Evolutionary conservation across 164 flowering plant species (phyloP).

Genomic region (Houttuynia cordata): DNA sequence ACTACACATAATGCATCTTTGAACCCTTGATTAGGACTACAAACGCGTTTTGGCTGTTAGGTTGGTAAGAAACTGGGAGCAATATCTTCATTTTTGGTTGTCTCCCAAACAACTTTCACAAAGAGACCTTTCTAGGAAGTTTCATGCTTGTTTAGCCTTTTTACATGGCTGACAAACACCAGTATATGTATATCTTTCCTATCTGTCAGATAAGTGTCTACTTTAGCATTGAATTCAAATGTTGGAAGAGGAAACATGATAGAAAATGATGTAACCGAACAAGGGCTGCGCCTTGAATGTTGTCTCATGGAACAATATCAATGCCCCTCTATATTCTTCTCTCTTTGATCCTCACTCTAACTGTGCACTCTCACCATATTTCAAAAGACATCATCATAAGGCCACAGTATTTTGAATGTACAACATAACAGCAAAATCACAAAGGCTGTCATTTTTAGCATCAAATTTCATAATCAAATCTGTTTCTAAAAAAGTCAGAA

Average conservation of each 20-base stretch:
- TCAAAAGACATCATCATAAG: too few species aligned
- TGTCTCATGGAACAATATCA: neutral
- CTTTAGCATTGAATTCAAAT: slow-evolving; percentile 2
- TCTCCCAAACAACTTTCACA: slow-evolving; percentile 1
- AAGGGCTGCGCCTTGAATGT: neutral
- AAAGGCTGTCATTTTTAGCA: too few species aligned
- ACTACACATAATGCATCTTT: neutral
- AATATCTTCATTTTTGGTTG: neutral
- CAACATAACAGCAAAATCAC: too few species aligned
- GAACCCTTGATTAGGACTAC: neutral
- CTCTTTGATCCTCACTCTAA: too few species aligned
- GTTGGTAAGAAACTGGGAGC: neutral
- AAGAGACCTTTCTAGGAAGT: neutral
- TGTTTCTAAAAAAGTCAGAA: too few species aligned
- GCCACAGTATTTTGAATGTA: too few species aligned
- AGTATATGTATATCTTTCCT: neutral
- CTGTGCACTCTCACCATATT: too few species aligned
- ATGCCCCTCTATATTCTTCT: too few species aligned
- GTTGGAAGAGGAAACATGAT: slow-evolving; percentile 1
- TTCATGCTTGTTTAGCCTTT: neutral
- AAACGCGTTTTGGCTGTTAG: neutral
- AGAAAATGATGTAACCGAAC: slow-evolving; percentile 1
- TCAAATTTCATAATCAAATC: too few species aligned
- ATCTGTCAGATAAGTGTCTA: neutral
- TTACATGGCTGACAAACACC: neutral